Evolutionary conservation across 176 grass and related monocot genomes (phyloP).

Genomic region (Oryza meyeriana): DNA sequence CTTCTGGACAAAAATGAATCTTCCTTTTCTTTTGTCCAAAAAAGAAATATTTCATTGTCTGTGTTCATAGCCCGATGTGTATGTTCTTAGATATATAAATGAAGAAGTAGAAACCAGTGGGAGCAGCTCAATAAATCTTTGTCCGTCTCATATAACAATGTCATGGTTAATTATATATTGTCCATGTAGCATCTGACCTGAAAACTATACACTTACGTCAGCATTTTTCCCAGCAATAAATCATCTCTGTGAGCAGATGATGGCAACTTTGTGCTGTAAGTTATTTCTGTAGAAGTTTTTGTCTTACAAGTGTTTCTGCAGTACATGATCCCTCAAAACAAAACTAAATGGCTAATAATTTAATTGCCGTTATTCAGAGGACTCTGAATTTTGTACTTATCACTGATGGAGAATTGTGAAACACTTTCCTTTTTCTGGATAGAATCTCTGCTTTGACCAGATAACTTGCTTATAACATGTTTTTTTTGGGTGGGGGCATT

Average conservation of each 20-base stretch:
- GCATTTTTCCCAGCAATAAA: neutral
- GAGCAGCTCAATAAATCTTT: neutral
- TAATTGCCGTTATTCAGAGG: neutral
- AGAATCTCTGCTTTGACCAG: neutral
- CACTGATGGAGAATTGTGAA: neutral
- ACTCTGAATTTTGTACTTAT: neutral
- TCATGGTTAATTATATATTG: neutral
- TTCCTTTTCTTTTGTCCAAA: neutral
- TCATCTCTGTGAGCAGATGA: neutral
- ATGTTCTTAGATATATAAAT: neutral
- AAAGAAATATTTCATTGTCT: neutral
- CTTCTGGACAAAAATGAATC: neutral
- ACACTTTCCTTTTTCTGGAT: neutral
- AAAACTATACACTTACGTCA: neutral
- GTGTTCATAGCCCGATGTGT: neutral
- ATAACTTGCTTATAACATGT: neutral
- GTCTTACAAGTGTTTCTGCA: conserved; percentile 1
- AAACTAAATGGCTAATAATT: neutral
- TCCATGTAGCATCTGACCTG: neutral
- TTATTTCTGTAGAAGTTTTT: neutral
- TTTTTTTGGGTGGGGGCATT: too few relatives aligned
- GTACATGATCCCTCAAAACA: neutral
- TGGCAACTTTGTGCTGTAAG: neutral
- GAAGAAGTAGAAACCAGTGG: neutral
- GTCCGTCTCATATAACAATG: neutral